These are phyloP conservation scores for Moesziomyces sp. DNA, from an alignment of 1,284 basidiomycete species.

Conservation along the genomic window DNA sequence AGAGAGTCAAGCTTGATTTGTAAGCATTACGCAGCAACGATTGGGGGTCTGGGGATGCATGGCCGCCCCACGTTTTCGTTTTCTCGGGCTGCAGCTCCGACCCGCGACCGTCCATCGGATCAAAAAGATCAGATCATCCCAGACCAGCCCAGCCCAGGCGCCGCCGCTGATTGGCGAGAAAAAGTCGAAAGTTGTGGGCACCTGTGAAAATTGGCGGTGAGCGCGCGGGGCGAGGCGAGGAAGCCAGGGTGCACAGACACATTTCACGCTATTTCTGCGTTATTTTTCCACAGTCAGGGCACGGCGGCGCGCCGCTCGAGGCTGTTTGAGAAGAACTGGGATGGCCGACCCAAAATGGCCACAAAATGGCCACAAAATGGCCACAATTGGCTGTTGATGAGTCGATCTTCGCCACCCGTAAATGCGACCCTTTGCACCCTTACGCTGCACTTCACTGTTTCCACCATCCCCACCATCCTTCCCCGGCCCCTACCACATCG, in stretches of 20 bases:
- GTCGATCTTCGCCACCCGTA: background rate
- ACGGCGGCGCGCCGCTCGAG: too few species aligned
- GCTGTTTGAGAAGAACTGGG: background rate
- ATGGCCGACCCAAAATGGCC: conserved; percentile 18
- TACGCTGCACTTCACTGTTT: background rate
- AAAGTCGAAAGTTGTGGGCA: background rate
- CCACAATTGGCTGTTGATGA: background rate
- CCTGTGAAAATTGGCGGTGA: background rate
- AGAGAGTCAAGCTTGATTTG: background rate
- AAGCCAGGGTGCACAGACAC: background rate
- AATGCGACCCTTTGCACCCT: conserved; percentile 4
- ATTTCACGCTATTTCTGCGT: too few species aligned
- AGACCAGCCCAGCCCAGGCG: background rate
- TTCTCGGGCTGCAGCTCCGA: background rate
- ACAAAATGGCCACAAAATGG: background rate
- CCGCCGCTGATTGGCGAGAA: conserved; percentile 13
- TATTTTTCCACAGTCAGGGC: too few species aligned
- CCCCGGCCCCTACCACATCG: background rate
- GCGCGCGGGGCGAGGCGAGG: too few species aligned
- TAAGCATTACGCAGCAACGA: background rate
- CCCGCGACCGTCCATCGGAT: background rate
- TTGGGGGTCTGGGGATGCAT: too few species aligned
- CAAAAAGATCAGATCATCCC: conserved; percentile 3
- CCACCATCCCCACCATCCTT: background rate
- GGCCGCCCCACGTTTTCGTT: conserved; percentile 12